phyloP scores from a whole-genome alignment of 768 basidiomycete species.

The Lyophyllum atratum region DNA sequence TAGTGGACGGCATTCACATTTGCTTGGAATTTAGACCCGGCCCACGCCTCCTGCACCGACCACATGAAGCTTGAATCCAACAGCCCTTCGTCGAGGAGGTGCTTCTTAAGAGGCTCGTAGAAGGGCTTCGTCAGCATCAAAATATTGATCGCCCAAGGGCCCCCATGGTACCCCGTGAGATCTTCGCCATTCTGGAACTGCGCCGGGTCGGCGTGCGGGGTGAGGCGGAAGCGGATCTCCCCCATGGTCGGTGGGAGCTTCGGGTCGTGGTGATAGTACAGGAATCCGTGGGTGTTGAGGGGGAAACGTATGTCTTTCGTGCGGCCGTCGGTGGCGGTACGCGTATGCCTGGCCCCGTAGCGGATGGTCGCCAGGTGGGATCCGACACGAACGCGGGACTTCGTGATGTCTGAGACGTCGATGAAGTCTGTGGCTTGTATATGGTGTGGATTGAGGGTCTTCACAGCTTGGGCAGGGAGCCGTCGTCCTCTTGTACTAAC shows the following conservation, averaged over 20 bases:
- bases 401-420: neutral
- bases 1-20: neutral
- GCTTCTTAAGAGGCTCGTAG: neutral
- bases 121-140: neutral
- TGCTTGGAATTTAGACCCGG: neutral
- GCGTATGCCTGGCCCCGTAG: neutral
- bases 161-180: neutral
- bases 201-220: neutral
- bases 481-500: no score
- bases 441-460: neutral
- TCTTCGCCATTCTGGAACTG: neutral
- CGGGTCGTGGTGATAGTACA: constrained; percentile 7
- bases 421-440: neutral
- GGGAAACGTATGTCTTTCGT: neutral
- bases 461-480: no score
- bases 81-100: neutral
- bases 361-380: neutral
- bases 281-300: neutral
- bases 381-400: neutral
- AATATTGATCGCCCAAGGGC: neutral
- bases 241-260: neutral
- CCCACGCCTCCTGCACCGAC: neutral
- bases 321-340: neutral
- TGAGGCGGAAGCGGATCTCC: constrained; percentile 10
- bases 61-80: neutral